Evolutionary conservation across 2,329 filamentous ascomycete species (phyloP).

Genomic region (Penicillium sp.): DNA sequence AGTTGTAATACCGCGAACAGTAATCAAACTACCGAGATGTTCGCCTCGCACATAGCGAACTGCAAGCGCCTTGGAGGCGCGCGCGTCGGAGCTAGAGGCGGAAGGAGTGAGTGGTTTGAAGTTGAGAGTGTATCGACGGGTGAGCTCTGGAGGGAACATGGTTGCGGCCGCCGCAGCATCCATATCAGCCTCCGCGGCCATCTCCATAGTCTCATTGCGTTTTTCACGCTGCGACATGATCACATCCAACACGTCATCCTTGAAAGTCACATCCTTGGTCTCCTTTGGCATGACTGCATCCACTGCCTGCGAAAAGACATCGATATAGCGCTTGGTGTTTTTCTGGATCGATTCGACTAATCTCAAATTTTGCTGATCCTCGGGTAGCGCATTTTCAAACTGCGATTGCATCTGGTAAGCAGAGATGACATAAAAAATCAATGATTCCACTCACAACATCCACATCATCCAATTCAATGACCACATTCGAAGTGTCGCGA

Average conservation of each 20-base stretch:
- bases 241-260: constrained; percentile 94
- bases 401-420: constrained; percentile 32
- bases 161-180: constrained; percentile 63
- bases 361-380: constrained; percentile 61
- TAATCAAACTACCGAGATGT: constrained; percentile 88
- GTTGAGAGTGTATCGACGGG: constrained; percentile 86
- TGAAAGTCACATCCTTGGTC: constrained; percentile 78
- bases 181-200: constrained; percentile 59
- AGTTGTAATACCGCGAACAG: constrained; percentile 87
- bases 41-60: constrained; percentile 90
- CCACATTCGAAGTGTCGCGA: constrained; percentile 66
- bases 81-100: constrained; percentile 57
- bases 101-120: constrained; percentile 85
- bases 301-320: constrained; percentile 80
- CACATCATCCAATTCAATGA: constrained; percentile 86
- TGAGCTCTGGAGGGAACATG: constrained; percentile 86
- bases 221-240: constrained; percentile 87
- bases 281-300: constrained; percentile 80
- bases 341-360: constrained; percentile 73
- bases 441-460: constrained; percentile 52
- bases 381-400: constrained; percentile 69
- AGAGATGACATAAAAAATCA: neutral
- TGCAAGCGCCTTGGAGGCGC: constrained; percentile 62
- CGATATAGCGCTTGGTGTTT: constrained; percentile 93
- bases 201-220: constrained; percentile 70